Base-by-base conservation (phyloP, 352 stramenopile genomes). In the Phytophthora melonis region DNA sequence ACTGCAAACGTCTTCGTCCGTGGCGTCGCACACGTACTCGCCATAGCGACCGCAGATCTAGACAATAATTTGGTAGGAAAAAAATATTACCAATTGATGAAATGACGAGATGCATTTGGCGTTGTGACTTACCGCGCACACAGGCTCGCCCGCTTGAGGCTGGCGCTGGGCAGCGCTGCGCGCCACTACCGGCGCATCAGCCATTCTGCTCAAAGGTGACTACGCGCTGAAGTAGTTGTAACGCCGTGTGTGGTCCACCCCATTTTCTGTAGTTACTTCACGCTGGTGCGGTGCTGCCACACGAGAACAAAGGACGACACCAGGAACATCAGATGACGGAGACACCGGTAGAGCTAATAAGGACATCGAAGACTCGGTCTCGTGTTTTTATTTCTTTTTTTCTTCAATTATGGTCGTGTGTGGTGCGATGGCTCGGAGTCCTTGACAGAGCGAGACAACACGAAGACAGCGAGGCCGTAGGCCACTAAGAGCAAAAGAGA, bases 1-100 rank as follows among this genome's bases (percentile, higher is more conserved):
- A 68, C 86, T 94, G 71, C 90, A 97, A 13, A 97, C 90, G 75
- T 97, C 87, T 62, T 95, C 78, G 47, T 95, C 84, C 1, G 90
- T 97, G 25, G 70, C 77, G 58, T 97, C 90, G 59, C 90, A 95
- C 55, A 95, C 76, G 61, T 95, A 97, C 34, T 84, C 87, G 70
- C 90, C 90, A 45, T 84, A 95, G 36, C 86, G 84, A 18, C 82
- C 81, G 47, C 90, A 97, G 8, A 94, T 64, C 83, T 93, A 30
- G 13, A 55, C 5, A 52, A 60, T 59, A 36, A 30, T 45, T 32
- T 41, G 10, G 21, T 21, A 50, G 3, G 9, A 9, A 9, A 30
- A 9, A 27, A 9, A 32, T 30, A 30, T 55, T 55, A 9, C 3
- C 2, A 55, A 8, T 16, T 55, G 19, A 18, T 9, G 3, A 16